A percentile compares a stretch with the other conserved stretches of the same genome.
Evolutionary conservation across 2,329 filamentous ascomycete species (phyloP).

Genomic region (Talaromyces marneffei): DNA sequence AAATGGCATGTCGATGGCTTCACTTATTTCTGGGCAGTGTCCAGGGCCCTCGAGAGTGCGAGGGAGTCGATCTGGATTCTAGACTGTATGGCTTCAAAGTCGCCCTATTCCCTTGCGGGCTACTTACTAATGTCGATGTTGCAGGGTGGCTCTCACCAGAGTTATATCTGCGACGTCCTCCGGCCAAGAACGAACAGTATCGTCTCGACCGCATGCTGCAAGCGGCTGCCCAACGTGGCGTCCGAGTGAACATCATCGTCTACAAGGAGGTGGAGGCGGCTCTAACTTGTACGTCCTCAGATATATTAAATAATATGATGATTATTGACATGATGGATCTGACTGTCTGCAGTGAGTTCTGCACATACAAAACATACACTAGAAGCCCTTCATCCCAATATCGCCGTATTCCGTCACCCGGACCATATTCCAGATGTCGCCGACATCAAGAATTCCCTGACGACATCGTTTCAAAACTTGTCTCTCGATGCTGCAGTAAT

Average conservation of each 20-base stretch:
- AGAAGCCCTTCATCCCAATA: conserved; percentile 73
- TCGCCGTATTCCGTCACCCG: conserved; percentile 82
- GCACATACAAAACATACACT: conserved; percentile 74
- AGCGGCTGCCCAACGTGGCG: conserved; percentile 75
- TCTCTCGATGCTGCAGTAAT: conserved; percentile 50
- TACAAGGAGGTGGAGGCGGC: conserved; percentile 87
- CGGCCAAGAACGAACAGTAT: conserved; percentile 74
- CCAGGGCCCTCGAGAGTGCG: conserved; percentile 69
- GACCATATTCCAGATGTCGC: conserved; percentile 75
- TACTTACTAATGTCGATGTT: neutral
- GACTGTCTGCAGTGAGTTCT: conserved; percentile 48
- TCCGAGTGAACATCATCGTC: conserved; percentile 77
- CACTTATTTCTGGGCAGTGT: conserved; percentile 80
- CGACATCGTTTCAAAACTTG: conserved; percentile 51
- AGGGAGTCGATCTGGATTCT: conserved; percentile 76
- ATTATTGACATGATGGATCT: neutral
- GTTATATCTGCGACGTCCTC: conserved; percentile 76
- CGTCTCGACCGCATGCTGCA: conserved; percentile 77
- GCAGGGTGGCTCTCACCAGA: conserved; percentile 83
- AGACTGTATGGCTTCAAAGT: conserved; percentile 52
- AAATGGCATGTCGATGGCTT: conserved; percentile 89
- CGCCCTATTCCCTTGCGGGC: conserved; percentile 11
- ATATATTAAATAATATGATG: neutral
- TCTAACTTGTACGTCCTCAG: conserved; percentile 61
- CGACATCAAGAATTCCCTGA: conserved; percentile 55